These are phyloP conservation scores for Xylariaceae sp. DNA, from an alignment of 2,329 filamentous ascomycete genomes.

Conservation along the genomic window DNA sequence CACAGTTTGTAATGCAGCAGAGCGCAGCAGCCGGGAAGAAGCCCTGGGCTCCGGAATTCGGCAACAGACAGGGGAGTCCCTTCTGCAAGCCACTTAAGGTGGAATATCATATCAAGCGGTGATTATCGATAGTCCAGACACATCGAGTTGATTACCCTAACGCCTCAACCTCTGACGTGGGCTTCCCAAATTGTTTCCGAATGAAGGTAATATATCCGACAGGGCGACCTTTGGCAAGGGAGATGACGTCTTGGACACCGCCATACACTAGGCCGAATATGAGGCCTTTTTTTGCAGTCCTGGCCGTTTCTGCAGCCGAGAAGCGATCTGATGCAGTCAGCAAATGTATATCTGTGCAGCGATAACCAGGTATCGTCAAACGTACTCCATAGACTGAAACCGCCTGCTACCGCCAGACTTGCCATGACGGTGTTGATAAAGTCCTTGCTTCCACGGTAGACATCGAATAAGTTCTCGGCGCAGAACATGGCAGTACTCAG, in stretches of 20 bases:
- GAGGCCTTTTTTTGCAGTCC: constrained; percentile 81
- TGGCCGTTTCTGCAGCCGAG: constrained; percentile 75
- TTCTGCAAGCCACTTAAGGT: background rate
- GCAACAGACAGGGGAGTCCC: background rate
- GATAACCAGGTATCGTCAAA: constrained; percentile 28
- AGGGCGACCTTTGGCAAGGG: constrained; percentile 71
- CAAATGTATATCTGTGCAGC: constrained; percentile 9
- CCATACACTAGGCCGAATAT: constrained; percentile 82
- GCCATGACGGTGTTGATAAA: constrained; percentile 82
- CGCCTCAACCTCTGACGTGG: constrained; percentile 26
- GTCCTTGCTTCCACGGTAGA: constrained; percentile 72
- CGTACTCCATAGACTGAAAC: constrained; percentile 87
- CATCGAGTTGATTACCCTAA: background rate
- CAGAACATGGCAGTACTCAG: constrained; percentile 80
- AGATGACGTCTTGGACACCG: constrained; percentile 77
- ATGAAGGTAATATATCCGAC: constrained; percentile 78
- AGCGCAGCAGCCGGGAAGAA: constrained; percentile 13
- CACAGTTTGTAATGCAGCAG: background rate
- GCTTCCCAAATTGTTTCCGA: constrained; percentile 51
- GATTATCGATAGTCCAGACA: background rate
- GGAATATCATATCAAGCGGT: background rate
- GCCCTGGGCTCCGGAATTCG: background rate
- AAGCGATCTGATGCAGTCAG: constrained; percentile 68
- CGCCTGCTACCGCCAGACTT: constrained; percentile 81
- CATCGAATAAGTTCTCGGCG: constrained; percentile 85